These are phyloP conservation scores for Marasmius fiardii DNA, from an alignment of 1,284 basidiomycete genomes.

Conservation along the genomic window DNA sequence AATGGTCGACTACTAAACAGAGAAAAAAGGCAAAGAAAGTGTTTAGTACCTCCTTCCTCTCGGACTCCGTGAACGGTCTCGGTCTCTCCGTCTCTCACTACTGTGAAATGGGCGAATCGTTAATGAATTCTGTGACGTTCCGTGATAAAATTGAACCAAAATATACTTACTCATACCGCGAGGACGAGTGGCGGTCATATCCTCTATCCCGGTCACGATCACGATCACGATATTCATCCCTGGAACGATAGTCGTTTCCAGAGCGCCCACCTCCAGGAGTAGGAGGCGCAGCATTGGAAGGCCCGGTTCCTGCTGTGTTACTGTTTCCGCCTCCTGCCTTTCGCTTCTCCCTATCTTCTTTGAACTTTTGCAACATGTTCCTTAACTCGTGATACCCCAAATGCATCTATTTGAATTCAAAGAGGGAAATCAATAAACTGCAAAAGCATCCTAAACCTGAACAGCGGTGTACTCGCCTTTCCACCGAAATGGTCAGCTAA, in stretches of 20 bases:
- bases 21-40: no score
- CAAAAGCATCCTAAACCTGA: background rate
- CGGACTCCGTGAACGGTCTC: conserved; percentile 79
- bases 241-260: conserved; percentile 52
- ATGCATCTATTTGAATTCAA: conserved; percentile 75
- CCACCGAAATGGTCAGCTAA: conserved; percentile 99
- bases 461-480: conserved; percentile 62
- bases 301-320: conserved; percentile 17
- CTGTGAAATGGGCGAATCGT: conserved; percentile 24
- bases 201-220: conserved; percentile 67
- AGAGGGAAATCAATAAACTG: conserved; percentile 14
- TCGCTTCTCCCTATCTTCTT: conserved; percentile 83
- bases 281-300: conserved; percentile 28
- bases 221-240: conserved; percentile 52
- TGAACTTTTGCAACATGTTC: conserved; percentile 87
- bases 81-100: conserved; percentile 63
- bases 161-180: conserved; percentile 71
- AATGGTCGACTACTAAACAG: no score
- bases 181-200: conserved; percentile 65
- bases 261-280: conserved; percentile 33
- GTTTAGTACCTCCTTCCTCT: conserved; percentile 65
- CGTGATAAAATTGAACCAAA: conserved; percentile 19
- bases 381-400: conserved; percentile 97
- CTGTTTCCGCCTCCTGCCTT: conserved; percentile 48
- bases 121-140: no score